Evolutionary conservation across 345 rosid genomes (phyloP), one percentile per base, ranked within the genome.

Genomic region (Rhodomyrtus tomentosa): DNA sequence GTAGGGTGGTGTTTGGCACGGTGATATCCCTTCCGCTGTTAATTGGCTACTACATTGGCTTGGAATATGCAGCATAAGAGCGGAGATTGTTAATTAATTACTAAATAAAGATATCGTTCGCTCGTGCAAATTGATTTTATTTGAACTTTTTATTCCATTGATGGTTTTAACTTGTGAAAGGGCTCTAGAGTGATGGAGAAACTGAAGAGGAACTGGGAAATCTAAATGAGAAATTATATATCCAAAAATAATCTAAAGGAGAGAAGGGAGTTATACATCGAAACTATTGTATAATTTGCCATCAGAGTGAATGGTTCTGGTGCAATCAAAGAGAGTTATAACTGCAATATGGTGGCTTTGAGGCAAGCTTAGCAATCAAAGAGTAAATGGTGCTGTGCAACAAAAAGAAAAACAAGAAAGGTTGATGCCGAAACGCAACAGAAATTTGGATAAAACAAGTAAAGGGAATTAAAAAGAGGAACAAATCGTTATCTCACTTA

Each of bases 1-100:
- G 88, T 91, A 95, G 98, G 82, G 98, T 94, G 68, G 93, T 95
- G 38, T 93, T 95, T 32, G 98, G 98, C 5, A 94, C 86, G 86
- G 45, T 95, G 82, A 93, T 86, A 54, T 89, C 96, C 0, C 90
- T 94, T 85, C 98, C 96, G 0, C 88, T 94, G 82, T 89, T 94
- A 87, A 89, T 86, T 1, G 88, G 84, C 55, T 89, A 91, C 42
- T 89, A 88, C 53, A 89, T 89, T 7, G 36, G 82, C 55, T 74
- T 89, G 72, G 92, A 87, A 56, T 88, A 83, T 4, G 62, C 80
- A 13, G 51, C 50, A 32, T 84, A 48, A 84, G 18, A 9, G 0
- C 4, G 9, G 7, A 18, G 40, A 21, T 53, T 81, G 14, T 27
- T 20, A 8, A 50, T 62, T 32, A 62, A 32, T 32, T 32, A 32